phyloP scores from a whole-genome alignment of 768 basidiomycete genomes.

The Leucosporidium yakuticum region DNA sequence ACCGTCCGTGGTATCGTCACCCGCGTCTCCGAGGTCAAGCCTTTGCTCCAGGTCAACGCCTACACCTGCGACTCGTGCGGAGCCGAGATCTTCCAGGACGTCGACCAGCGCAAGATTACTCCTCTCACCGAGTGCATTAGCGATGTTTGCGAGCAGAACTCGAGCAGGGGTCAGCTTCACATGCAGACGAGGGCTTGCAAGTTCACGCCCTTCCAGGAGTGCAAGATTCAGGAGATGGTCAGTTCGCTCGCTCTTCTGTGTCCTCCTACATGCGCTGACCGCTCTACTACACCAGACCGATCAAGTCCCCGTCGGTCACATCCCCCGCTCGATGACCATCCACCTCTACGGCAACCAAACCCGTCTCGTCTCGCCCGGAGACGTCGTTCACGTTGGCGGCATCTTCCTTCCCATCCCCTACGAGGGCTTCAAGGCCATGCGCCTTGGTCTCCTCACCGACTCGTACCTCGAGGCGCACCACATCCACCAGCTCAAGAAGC shows the following conservation, averaged over 20 bases:
- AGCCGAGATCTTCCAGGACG: conserved; percentile 97
- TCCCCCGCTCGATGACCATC: conserved; percentile 96
- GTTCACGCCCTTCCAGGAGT: conserved; percentile 96
- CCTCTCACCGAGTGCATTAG: conserved; percentile 82
- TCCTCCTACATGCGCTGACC: not conserved
- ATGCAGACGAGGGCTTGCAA: conserved; percentile 98
- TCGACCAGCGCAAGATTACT: conserved; percentile 61
- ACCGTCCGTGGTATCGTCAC: conserved; percentile 97
- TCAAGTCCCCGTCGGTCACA: conserved; percentile 98
- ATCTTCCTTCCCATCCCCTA: conserved; percentile 97
- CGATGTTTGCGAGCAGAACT: conserved; percentile 76
- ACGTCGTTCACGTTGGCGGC: conserved; percentile 90
- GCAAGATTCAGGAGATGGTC: conserved; percentile 99
- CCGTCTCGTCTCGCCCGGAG: conserved; percentile 87
- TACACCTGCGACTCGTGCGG: conserved; percentile 94
- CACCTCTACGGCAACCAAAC: conserved; percentile 86
- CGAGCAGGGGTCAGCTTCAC: conserved; percentile 79
- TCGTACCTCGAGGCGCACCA: conserved; percentile 91
- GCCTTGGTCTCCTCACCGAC: conserved; percentile 92
- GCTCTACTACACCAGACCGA: conserved; percentile 61
- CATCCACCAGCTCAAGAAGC: conserved; percentile 91
- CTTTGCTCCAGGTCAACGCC: conserved; percentile 90
- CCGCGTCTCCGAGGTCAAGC: conserved; percentile 97
- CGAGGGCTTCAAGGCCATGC: conserved; percentile 92
- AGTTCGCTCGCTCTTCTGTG: conserved; percentile 24